Percentiles rank a stretch among this genome's conserved stretches.
Evolutionary conservation across 768 basidiomycete genomes (phyloP).

Genomic region (Pleurotus tuoliensis): DNA sequence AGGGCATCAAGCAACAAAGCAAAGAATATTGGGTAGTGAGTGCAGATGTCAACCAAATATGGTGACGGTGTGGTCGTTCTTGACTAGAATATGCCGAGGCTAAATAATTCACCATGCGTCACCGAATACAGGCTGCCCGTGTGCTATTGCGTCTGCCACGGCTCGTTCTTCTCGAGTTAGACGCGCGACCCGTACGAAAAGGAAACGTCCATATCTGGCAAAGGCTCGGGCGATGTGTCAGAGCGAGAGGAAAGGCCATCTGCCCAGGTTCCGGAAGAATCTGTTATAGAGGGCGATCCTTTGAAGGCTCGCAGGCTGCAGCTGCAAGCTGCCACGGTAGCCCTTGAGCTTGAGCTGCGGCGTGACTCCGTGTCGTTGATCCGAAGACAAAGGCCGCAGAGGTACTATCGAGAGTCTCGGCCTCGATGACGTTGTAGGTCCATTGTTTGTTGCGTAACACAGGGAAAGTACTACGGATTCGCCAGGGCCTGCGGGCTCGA

Average conservation of each 20-base stretch:
- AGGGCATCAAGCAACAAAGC: neutral
- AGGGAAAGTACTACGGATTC: slow-evolving; percentile 13
- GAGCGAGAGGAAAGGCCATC: neutral
- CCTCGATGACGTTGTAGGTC: slow-evolving; percentile 8
- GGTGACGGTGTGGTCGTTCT: slow-evolving; percentile 20
- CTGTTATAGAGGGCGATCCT: neutral
- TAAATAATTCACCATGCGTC: slow-evolving; percentile 38
- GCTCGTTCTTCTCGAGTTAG: neutral
- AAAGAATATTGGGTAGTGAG: neutral
- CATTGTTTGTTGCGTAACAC: neutral
- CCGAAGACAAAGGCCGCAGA: neutral
- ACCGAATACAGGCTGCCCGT: slow-evolving; percentile 10
- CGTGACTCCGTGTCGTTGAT: neutral
- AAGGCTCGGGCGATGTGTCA: neutral
- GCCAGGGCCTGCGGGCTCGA: slow-evolving; percentile 9
- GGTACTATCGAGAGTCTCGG: neutral
- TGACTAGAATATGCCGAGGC: slow-evolving; percentile 35
- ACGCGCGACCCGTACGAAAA: neutral
- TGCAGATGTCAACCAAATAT: slow-evolving; percentile 20
- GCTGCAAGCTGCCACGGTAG: too few species aligned
- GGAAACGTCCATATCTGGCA: neutral
- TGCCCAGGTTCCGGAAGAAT: neutral
- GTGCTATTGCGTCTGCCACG: too few species aligned
- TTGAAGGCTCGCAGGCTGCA: too few species aligned
- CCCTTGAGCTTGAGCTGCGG: neutral